Evolutionary conservation across 441 rosid genomes (phyloP).

Genomic region (Aquilaria agallochum): DNA sequence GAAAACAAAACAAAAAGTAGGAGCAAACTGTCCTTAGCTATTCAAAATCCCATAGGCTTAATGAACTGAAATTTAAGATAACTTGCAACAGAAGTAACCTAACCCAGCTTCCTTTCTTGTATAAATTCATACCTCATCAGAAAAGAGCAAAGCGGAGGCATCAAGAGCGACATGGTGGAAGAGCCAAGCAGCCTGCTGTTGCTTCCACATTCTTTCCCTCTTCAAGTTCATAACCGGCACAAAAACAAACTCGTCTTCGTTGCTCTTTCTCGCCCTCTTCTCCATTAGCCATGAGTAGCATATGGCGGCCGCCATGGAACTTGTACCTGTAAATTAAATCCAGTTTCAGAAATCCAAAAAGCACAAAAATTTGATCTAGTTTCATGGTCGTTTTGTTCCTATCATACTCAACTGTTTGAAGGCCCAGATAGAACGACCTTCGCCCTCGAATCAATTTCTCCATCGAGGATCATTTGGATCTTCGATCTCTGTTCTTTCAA

Average conservation of each 20-base stretch:
- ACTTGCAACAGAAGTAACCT: too few relatives aligned
- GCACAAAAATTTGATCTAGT: neutral
- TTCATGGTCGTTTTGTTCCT: neutral
- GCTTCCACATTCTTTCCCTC: constrained; percentile 59
- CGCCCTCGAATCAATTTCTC: constrained; percentile 33
- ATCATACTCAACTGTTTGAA: constrained; percentile 45
- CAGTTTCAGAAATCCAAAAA: neutral
- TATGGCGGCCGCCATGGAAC: constrained; percentile 60
- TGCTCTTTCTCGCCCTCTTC: constrained; percentile 28
- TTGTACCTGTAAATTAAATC: constrained; percentile 37
- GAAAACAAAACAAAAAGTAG: constrained; percentile 1
- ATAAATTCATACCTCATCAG: constrained; percentile 43
- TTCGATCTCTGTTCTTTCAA: constrained; percentile 42
- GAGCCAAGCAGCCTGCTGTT: constrained; percentile 60
- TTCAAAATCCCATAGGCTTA: too few relatives aligned
- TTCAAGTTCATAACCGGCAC: constrained; percentile 55
- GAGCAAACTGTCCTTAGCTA: neutral
- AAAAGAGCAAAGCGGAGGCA: constrained; percentile 46
- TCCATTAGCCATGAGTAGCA: constrained; percentile 59
- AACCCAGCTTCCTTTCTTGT: too few relatives aligned
- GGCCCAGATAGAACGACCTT: constrained; percentile 54
- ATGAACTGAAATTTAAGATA: too few relatives aligned
- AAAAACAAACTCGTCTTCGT: constrained; percentile 17
- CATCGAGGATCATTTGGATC: constrained; percentile 34
- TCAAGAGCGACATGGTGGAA: constrained; percentile 56